A percentile compares a stretch with the other conserved stretches of the same genome.
phyloP scores from a whole-genome alignment of 164 flowering plant species.

The Magnolia officinalis region DNA sequence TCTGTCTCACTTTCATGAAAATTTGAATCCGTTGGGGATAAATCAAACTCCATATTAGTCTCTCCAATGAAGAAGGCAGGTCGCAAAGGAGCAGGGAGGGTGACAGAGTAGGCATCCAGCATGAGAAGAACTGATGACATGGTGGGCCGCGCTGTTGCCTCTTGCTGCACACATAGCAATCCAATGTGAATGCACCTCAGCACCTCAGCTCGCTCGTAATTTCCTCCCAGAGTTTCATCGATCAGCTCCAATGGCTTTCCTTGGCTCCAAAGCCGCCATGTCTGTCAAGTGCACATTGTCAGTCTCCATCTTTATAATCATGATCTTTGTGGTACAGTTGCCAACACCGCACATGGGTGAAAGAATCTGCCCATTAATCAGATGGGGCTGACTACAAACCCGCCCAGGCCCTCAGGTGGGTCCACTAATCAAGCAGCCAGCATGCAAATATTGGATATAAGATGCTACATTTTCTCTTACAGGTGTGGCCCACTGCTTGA shows the following conservation, averaged over 20 bases:
- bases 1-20: no score
- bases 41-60: no score
- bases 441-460: no score
- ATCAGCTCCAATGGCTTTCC: background rate
- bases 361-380: no score
- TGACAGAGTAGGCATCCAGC: conserved; percentile 1
- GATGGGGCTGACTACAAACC: no score
- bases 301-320: background rate
- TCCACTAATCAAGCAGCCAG: no score
- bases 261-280: background rate
- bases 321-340: background rate
- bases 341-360: no score
- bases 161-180: conserved; percentile 29
- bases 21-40: no score
- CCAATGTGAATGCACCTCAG: conserved; percentile 25
- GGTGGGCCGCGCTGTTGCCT: conserved; percentile 19
- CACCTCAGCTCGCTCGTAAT: conserved; percentile 5
- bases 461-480: no score
- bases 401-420: no score
- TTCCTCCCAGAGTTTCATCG: background rate
- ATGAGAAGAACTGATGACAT: conserved; percentile 22
- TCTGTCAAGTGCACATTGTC: background rate
- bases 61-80: background rate
- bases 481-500: no score
- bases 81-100: background rate